Evolutionary conservation across 169 alveolate genomes (phyloP), one percentile per base, ranked within the genome.

Genomic region (Cryptosporidium xiaoi): DNA sequence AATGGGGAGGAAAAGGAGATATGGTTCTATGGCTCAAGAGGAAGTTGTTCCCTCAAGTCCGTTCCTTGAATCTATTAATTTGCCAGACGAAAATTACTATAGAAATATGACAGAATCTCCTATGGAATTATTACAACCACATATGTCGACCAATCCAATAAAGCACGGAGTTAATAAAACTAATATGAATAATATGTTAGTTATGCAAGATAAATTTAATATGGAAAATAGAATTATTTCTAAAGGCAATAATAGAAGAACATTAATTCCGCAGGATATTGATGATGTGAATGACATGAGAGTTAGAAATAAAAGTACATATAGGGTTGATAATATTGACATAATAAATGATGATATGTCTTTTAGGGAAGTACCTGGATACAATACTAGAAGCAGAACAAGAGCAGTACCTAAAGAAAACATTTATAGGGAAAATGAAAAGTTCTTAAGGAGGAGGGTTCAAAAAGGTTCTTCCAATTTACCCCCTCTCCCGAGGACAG

Each of bases 401-500:
- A 62, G 40, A 20, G 16, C 62, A 2, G 36, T 18, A 40, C 29
- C 62, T 13, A 48, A 4, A 2, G 67, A 69, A 69, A 69, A 69
- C 27, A 15, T 62, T 27, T n/a, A n/a, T 53, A n/a, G 33, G 6
- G 33, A 53, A 13, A 62, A 62, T 62, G 64, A 12, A 16, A n/a
- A 20, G 33, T 0, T 48, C 29, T 10, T 8, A 7, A 77, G 71
- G 13, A 56, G 34, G 31, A 56, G 46, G n/a, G 29, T 56, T 18
- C 71, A 77, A 40, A 77, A 62, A 50, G 87, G 87, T 10, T 40
- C 69, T 77, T 77, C 87, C 2, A 77, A 77, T 48, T 20, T 77
- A 27, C 87, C 87, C 16, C 87, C 87, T 4, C 71, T 77, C 4
- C 87, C 87, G 40, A 56, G 87, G 24, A 77, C 87, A 1, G 87